Conservation (phyloP, 1,284 basidiomycete species). For the Ganoderma sinense region DNA sequence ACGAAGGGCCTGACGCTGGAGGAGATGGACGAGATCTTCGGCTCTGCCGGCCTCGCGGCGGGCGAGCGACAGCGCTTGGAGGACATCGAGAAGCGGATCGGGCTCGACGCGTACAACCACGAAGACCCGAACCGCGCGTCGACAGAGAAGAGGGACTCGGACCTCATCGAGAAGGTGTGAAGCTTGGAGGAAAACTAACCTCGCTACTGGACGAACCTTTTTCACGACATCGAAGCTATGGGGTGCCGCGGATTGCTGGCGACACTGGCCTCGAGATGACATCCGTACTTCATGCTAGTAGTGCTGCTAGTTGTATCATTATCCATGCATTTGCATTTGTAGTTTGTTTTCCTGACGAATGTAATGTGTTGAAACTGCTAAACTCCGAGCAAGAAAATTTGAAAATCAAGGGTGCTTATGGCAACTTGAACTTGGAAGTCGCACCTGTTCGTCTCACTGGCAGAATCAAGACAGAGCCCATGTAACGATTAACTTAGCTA, state of each 20-base stretch:
- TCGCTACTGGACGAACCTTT: neutral
- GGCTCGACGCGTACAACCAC: constrained; percentile 46
- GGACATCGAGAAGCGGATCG: constrained; percentile 65
- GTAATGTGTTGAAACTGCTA: neutral
- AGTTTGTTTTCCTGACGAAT: constrained; percentile 6
- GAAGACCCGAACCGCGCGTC: constrained; percentile 19
- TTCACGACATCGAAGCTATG: neutral
- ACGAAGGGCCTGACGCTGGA: constrained; percentile 73
- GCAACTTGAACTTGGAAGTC: too few relatives aligned
- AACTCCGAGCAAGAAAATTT: neutral
- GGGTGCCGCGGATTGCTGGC: neutral
- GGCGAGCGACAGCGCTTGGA: constrained; percentile 63
- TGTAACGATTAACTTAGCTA: too few relatives aligned
- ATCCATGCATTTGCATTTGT: constrained; percentile 23
- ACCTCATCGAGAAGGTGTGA: constrained; percentile 29
- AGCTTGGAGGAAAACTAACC: neutral
- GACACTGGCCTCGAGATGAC: neutral
- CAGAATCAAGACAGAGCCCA: too few relatives aligned
- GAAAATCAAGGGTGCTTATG: neutral
- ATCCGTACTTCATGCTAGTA: neutral
- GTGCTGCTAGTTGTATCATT: neutral
- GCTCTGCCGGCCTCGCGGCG: constrained; percentile 56
- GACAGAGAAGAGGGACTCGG: constrained; percentile 27
- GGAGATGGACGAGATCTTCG: constrained; percentile 78
- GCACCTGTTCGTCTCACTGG: too few relatives aligned